Evolutionary conservation across 2,329 filamentous ascomycete genomes (phyloP).

Genomic region (Westerdykella aurantiaca): DNA sequence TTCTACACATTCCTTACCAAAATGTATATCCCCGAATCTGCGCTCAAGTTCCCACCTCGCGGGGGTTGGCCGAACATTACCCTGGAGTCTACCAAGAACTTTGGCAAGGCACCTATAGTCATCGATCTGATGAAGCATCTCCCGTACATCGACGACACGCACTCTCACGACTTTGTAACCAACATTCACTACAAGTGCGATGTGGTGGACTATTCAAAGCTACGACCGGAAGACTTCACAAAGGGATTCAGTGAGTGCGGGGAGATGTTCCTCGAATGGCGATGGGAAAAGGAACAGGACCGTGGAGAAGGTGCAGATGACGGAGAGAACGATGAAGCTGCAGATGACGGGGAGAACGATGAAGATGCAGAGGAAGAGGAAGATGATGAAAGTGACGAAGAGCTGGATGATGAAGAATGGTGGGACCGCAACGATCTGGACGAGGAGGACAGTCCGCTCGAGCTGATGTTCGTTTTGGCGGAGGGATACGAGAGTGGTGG

Average conservation of each 20-base stretch:
- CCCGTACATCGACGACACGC: constrained; percentile 5
- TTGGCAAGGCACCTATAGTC: constrained; percentile 2
- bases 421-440: constrained; percentile 3
- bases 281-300: too few species aligned
- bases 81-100: neutral
- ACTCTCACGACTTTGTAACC: constrained; percentile 1
- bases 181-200: constrained; percentile 7
- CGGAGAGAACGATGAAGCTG: neutral
- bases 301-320: too few species aligned
- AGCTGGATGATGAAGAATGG: constrained; percentile 1
- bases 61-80: constrained; percentile 10
- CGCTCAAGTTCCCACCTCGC: constrained; percentile 4
- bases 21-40: constrained; percentile 6
- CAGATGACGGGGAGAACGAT: neutral
- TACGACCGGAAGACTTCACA: neutral
- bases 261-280: too few species aligned
- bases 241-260: neutral
- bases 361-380: constrained; percentile 2
- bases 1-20: constrained; percentile 9
- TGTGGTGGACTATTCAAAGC: constrained; percentile 3
- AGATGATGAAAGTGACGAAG: neutral
- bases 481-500: constrained; percentile 6
- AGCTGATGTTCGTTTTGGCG: constrained; percentile 4
- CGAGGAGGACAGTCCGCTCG: constrained; percentile 4
- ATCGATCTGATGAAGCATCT: constrained; percentile 10